Evolutionary conservation across 192 early-diverging fungal species (phyloP), one percentile per base, ranked within the genome.

Genomic region (Coemansia sp.): DNA sequence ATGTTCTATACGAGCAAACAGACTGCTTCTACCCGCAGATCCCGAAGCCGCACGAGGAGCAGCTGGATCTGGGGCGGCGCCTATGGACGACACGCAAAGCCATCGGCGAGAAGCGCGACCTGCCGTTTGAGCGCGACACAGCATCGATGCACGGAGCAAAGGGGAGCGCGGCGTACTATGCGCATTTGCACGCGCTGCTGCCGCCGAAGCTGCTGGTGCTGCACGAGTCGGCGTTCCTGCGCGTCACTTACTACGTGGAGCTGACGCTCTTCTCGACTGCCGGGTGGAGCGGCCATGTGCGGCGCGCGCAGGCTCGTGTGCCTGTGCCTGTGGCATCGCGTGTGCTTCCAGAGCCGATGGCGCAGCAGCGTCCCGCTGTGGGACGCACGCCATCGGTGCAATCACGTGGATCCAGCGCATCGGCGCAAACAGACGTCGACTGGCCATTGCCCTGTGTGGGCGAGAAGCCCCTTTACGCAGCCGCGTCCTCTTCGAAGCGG

Each of bases 1-100:
- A 61, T 20, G 45, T 63, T 18, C 62, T 76, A 0, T 49, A 68
- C 10, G 73, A 76, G 60, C 78, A 81, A 45, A 81, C 78, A 1
- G 78, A 81, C 56, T 81, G 78, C 70, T 81, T 81, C 57, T 81
- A 81, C 20, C 78, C 78, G 16, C 66, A 70, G 21, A 48, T 81
- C 8, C 78, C 78, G 6, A 67, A 63, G 5, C 78, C 78, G 14
- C 69, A 64, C 21, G 78, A 81, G 49, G 78, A 81, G 71, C 74
- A 70, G 73, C 55, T 81, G 38, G 78, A 81, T 43, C 65, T 81
- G 9, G 78, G 78, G 3, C 65, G 78, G 0, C 66, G 78, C 10
- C 62, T 81, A 20, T 81, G 78, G 78, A 72, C 78, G 7, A 44
- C 71, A 0, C 65, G 72, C 20, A 61, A 64, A 6, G 38, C 38